These are phyloP conservation scores for Aureobasidium sp. DNA, from an alignment of 2,329 filamentous ascomycete species.

Conservation along the genomic window DNA sequence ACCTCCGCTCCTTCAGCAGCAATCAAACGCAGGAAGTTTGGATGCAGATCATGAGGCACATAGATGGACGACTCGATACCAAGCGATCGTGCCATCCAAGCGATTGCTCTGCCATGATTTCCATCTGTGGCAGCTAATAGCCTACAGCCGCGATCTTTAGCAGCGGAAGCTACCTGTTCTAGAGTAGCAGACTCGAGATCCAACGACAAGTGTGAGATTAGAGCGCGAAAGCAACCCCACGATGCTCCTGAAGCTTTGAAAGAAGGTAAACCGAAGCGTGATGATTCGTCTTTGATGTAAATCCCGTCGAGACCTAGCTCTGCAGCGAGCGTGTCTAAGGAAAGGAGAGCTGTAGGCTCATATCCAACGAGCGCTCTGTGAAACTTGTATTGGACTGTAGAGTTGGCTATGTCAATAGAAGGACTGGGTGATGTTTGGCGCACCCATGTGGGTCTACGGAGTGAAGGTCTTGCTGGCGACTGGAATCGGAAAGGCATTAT, in stretches of 20 bases:
- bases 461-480: neutral
- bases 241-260: conserved; percentile 78
- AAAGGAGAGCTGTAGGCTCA: conserved; percentile 45
- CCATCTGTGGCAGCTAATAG: conserved; percentile 64
- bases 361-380: conserved; percentile 53
- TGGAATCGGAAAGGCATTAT: neutral
- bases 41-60: conserved; percentile 52
- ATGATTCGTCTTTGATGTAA: conserved; percentile 63
- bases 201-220: conserved; percentile 23
- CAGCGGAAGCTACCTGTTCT: conserved; percentile 19
- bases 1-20: conserved; percentile 55
- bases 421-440: neutral
- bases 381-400: conserved; percentile 30
- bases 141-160: conserved; percentile 25
- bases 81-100: conserved; percentile 56
- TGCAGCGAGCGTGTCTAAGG: conserved; percentile 46
- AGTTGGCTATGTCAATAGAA: neutral
- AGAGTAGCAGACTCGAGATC: neutral
- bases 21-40: conserved; percentile 47
- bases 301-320: conserved; percentile 51
- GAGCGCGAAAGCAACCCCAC: conserved; percentile 58
- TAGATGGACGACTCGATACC: conserved; percentile 49
- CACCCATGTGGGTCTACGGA: neutral
- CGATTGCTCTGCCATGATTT: conserved; percentile 67
- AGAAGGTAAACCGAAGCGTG: conserved; percentile 58